Evolutionary conservation across 805 yeast species (phyloP), one percentile per base, ranked within the genome.

Genomic region (Pichia nakasei): DNA sequence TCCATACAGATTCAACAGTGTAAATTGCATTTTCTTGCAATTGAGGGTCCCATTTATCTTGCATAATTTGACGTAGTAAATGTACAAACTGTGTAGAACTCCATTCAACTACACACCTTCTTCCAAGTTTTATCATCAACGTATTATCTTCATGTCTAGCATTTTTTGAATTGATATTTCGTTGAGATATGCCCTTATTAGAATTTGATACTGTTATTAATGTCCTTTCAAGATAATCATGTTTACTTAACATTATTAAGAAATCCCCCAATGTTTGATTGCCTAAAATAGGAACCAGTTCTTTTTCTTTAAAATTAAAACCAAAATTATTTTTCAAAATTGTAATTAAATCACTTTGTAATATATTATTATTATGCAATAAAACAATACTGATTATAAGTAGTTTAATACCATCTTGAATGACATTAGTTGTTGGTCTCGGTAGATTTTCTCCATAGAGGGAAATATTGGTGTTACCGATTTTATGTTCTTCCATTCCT

Each of bases 1-100:
- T 45, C 57, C 59, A 59, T 3, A 58, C 47, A 24, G 39, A 41
- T 33, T 47, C 46, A 22, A 59, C 44, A 2, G 61, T 59, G 39
- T 49, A 57, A 18, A 53, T 33, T 2, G 63, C 60, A 38, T 51
- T 52, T 36, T 53, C 50, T 22, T 57, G 52, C 21, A 53, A 48
- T 19, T 57, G 57, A 11, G 59, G 62, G 36, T 53, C 52, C 64
- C 66, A 61, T 20, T 47, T 46, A 2, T 50, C 56, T 18, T 57
- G 56, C 44, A 52, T 47, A 3, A 62, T 35, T 31, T 50, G 50
- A 35, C 53, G 49, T 20, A 64, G 45, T 32, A 63, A 49, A 21
- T 50, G 49, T 11, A 57, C 42, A 35, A 64, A 52, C n/a, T 48
- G 44, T 48, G 41, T 51, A 48, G 45, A 49, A 5, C 51, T 39